A percentile compares a stretch with the other conserved stretches of the same genome.
phyloP scores from a whole-genome alignment of 2,329 filamentous ascomycete genomes.

The Ophiosphaerella herpotricha region DNA sequence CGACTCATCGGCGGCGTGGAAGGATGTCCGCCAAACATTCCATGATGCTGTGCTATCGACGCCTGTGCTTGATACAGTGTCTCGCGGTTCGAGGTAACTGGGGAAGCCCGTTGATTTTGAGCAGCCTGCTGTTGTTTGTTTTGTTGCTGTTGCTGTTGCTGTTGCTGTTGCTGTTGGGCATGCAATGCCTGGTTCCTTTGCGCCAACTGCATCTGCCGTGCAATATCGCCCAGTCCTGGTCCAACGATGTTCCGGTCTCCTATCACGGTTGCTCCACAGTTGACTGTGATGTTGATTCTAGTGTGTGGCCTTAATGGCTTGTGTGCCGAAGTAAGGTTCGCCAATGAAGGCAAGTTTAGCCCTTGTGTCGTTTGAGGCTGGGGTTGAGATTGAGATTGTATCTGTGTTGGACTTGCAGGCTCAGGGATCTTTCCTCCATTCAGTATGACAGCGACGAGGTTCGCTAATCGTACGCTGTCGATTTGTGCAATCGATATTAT shows the following conservation, averaged over 20 bases:
- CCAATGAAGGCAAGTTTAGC: slow-evolving; percentile 1
- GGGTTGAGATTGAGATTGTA: neutral
- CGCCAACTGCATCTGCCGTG: slow-evolving; percentile 37
- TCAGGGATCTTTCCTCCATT: slow-evolving; percentile 14
- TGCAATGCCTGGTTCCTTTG: slow-evolving; percentile 29
- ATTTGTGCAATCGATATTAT: slow-evolving; percentile 40
- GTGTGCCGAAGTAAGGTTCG: neutral
- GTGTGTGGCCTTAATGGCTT: slow-evolving; percentile 2
- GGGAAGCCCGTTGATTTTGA: slow-evolving; percentile 6
- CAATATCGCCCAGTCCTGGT: slow-evolving; percentile 40
- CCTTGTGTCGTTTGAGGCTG: slow-evolving; percentile 2
- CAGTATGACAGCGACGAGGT: slow-evolving; percentile 28
- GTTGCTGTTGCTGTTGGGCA: slow-evolving; percentile 14
- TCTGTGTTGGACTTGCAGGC: slow-evolving; percentile 3
- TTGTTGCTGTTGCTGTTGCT: slow-evolving; percentile 7
- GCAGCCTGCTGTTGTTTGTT: no score
- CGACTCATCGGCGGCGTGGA: slow-evolving; percentile 39
- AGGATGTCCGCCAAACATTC: slow-evolving; percentile 6
- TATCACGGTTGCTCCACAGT: slow-evolving; percentile 42
- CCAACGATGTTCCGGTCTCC: slow-evolving; percentile 44
- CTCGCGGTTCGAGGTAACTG: slow-evolving; percentile 8
- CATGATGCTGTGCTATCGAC: slow-evolving; percentile 15
- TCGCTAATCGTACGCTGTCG: slow-evolving; percentile 36
- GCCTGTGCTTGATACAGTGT: slow-evolving; percentile 6
- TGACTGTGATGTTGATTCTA: slow-evolving; percentile 39